Evolutionary conservation across 441 rosid species (phyloP), one percentile per base, ranked within the genome.

Genomic region (Brassica hybrid): DNA sequence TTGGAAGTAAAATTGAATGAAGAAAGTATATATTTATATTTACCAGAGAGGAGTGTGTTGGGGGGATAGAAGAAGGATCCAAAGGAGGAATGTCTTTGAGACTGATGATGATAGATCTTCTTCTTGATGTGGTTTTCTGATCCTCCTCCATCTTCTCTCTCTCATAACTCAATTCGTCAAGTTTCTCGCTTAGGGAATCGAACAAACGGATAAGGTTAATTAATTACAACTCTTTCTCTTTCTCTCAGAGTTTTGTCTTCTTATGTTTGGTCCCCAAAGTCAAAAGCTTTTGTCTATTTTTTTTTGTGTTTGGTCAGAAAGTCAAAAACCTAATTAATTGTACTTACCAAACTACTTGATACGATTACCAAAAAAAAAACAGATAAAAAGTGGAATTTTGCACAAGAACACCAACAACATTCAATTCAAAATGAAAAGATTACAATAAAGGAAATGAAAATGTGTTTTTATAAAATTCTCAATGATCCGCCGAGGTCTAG

Each of bases 401-500:
- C 67, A 6, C 1, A 76, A 32, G 57, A 58, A 65, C n/a, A 52
- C 9, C 58, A 52, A 52, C 17, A 48, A 10, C 10, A 52, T 43
- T 43, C 50, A 43, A 11, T 43, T 9, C 27, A n/a, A n/a, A n/a
- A n/a, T n/a, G n/a, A 52, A 38, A 52, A 14, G 58, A 52, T 52
- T 52, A 52, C 57, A 52, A 48, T 2, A 7, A 32, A 25, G 27
- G 10, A 41, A 43, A 19, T 2, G 58, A n/a, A n/a, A n/a, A n/a
- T 50, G 57, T 52, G n/a, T 16, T 82, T 72, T 67, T 83, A 94
- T 62, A 90, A 78, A 59, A 88, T 71, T 79, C 97, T 73, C 58
- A 95, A 84, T 1, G 99, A 90, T 34, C 98, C 99, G 41, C 97
- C 97, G 27, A 86, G 97, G 69, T 93, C 94, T 0, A 72, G 73